phyloP scores from a whole-genome alignment of 805 yeast genomes.

The Starmerella powellii region DNA sequence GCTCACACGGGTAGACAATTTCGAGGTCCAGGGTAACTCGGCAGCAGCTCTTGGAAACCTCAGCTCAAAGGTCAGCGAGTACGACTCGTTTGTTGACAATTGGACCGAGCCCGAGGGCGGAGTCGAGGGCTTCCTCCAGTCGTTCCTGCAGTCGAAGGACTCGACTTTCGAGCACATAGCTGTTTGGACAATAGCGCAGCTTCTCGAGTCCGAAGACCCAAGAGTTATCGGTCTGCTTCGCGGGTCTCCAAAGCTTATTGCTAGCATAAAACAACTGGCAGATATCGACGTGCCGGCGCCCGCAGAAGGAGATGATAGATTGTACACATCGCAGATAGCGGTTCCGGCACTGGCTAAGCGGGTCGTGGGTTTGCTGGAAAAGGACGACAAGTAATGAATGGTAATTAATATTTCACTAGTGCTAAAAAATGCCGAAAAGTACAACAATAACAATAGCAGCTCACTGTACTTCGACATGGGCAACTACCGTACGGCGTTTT shows the following conservation, averaged over 20 bases:
- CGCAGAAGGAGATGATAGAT: slow-evolving; percentile 21
- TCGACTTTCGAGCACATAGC: slow-evolving; percentile 97
- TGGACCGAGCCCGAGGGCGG: slow-evolving; percentile 81
- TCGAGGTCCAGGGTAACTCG: slow-evolving; percentile 95
- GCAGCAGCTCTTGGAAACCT: slow-evolving; percentile 97
- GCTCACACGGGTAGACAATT: slow-evolving; percentile 70
- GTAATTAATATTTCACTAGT: background rate
- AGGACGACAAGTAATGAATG: slow-evolving; percentile 4
- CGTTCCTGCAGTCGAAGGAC: slow-evolving; percentile 71
- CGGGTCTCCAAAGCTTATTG: slow-evolving; percentile 27
- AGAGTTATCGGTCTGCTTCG: slow-evolving; percentile 33
- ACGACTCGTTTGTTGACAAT: slow-evolving; percentile 59
- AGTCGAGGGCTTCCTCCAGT: slow-evolving; percentile 64
- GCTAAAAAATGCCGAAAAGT: background rate
- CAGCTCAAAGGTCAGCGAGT: slow-evolving; percentile 80
- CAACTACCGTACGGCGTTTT: too few species aligned
- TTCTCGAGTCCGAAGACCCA: slow-evolving; percentile 74
- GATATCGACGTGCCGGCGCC: slow-evolving; percentile 17
- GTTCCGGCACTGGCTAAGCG: slow-evolving; percentile 30
- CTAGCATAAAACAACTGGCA: slow-evolving; percentile 29
- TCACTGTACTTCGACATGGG: too few species aligned
- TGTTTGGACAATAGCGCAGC: slow-evolving; percentile 87
- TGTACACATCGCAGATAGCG: slow-evolving; percentile 29
- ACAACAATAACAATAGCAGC: background rate
- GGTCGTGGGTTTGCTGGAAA: slow-evolving; percentile 22